A percentile compares a stretch with the other conserved stretches of the same genome.
Evolutionary conservation across 2,329 filamentous ascomycete species (phyloP).

Genomic region (Mollisia scopiformis): DNA sequence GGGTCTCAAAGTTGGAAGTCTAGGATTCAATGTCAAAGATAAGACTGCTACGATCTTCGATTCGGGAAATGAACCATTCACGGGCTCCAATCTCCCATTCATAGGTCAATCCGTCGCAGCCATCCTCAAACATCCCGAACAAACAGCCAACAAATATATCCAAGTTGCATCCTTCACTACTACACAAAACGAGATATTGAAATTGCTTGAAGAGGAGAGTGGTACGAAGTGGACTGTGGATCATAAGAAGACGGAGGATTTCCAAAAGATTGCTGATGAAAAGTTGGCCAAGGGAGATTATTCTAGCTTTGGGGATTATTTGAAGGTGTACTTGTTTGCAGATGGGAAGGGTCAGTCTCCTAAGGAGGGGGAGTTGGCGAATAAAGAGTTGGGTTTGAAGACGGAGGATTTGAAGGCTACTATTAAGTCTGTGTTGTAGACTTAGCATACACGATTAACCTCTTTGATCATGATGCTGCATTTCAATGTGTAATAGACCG

Average conservation of each 20-base stretch:
- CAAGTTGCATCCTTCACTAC: slow-evolving; percentile 36
- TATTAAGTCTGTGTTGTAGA: slow-evolving; percentile 7
- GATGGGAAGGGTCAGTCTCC: slow-evolving; percentile 15
- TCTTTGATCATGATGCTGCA: no score
- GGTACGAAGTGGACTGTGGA: slow-evolving; percentile 34
- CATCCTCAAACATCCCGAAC: slow-evolving; percentile 38
- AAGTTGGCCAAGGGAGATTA: slow-evolving; percentile 23
- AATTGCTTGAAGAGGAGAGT: slow-evolving; percentile 30
- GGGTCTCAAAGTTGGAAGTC: slow-evolving; percentile 42
- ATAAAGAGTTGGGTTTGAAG: slow-evolving; percentile 18
- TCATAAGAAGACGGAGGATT: slow-evolving; percentile 4
- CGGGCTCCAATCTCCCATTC: slow-evolving; percentile 22
- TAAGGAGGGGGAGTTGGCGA: slow-evolving; percentile 13
- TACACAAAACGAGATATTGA: slow-evolving; percentile 38
- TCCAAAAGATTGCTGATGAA: slow-evolving; percentile 15
- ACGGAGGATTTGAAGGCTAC: slow-evolving; percentile 19
- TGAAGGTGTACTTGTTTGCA: slow-evolving; percentile 13
- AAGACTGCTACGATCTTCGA: slow-evolving; percentile 49
- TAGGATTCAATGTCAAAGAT: slow-evolving; percentile 52
- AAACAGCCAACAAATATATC: slow-evolving; percentile 35
- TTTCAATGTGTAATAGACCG: no score
- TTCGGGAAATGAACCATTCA: slow-evolving; percentile 32
- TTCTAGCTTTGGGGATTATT: slow-evolving; percentile 16
- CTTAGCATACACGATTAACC: no score
- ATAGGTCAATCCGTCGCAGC: slow-evolving; percentile 38